phyloP scores from a whole-genome alignment of 306 rosid genomes.

The Dicorynia guianensis region DNA sequence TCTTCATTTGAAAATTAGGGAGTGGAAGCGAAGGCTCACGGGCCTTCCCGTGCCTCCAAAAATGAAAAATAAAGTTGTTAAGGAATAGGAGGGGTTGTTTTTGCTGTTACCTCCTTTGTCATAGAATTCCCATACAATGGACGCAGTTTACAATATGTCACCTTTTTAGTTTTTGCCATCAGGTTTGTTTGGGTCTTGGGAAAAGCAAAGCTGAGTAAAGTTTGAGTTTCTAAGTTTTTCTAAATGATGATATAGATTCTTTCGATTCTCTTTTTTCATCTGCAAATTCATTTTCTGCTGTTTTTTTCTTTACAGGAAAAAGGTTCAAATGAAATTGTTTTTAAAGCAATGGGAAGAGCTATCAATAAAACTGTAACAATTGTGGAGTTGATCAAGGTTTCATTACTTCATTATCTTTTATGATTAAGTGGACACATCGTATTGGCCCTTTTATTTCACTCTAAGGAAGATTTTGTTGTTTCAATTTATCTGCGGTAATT shows the following conservation, averaged over 20 bases:
- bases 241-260: neutral
- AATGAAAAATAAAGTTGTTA: too few species aligned
- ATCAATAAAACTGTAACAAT: constrained; percentile 92
- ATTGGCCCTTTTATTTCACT: neutral
- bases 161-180: neutral
- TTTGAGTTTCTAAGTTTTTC: neutral
- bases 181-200: neutral
- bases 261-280: neutral
- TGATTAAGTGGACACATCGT: neutral
- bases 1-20: neutral
- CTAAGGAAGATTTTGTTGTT: neutral
- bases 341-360: constrained; percentile 98
- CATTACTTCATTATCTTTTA: neutral
- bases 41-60: too few species aligned
- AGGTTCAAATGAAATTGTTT: constrained; percentile 81
- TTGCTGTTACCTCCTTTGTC: neutral
- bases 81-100: neutral
- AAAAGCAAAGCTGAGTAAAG: neutral
- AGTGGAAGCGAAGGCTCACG: neutral
- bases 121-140: neutral
- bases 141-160: neutral
- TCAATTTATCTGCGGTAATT: constrained; percentile 18
- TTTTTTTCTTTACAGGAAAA: constrained; percentile 56
- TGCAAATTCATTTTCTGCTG: neutral
- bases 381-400: constrained; percentile 93